These are phyloP conservation scores for Cercospora citrullina DNA, from an alignment of 2,329 filamentous ascomycete species.

Conservation along the genomic window DNA sequence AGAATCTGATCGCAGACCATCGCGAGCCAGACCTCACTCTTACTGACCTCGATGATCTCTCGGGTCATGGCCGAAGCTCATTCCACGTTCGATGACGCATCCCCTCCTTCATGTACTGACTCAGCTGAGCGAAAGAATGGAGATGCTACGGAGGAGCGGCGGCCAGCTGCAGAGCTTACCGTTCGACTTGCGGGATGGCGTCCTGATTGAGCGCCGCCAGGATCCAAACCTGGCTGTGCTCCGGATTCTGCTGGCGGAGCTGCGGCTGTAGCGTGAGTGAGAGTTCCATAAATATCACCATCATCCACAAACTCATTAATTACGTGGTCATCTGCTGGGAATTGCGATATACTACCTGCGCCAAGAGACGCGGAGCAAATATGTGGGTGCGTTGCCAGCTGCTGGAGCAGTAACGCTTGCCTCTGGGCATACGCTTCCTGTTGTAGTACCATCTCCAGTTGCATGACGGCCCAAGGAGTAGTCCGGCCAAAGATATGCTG, in stretches of 20 bases:
- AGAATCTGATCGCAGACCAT: not conserved
- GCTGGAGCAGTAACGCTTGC: not conserved
- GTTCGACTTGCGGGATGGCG: not conserved
- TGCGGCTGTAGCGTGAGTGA: not conserved
- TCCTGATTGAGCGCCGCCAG: not conserved
- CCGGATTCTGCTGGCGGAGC: not conserved
- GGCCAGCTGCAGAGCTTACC: not conserved
- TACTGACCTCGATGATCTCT: not conserved
- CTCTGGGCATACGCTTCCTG: not conserved
- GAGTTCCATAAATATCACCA: not conserved
- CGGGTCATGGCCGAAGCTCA: not conserved
- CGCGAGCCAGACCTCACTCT: not conserved
- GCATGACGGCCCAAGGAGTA: not conserved
- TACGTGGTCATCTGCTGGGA: not conserved
- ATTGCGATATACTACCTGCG: not conserved
- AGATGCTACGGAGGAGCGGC: not conserved
- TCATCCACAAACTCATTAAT: not conserved
- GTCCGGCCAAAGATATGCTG: not conserved
- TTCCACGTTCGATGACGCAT: not conserved
- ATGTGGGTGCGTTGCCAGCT: not conserved
- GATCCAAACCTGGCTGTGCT: not conserved
- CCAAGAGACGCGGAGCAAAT: not conserved
- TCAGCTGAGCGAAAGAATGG: not conserved
- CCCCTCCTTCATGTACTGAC: not conserved
- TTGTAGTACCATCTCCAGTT: not conserved